Evolutionary conservation across 2,329 filamentous ascomycete species (phyloP), one percentile per base, ranked within the genome.

Genomic region (Chaetomium globosum): DNA sequence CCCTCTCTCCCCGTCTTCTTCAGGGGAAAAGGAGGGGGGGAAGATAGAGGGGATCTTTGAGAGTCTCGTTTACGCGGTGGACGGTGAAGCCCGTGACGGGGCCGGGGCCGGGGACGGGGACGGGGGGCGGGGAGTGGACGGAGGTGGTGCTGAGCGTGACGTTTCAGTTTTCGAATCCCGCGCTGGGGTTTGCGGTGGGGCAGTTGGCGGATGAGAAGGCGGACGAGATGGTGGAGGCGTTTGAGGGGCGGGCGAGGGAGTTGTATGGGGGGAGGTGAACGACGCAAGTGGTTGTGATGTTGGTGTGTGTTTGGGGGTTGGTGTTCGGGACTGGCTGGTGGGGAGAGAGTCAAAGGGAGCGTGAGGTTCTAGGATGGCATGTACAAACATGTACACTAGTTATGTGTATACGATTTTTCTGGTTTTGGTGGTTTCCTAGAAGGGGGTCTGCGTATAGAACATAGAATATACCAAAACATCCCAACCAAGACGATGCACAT

Each of bases 151-250:
- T 99, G 71, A 82, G 83, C 64, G 89, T 99, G 71, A 85, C 88
- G 68, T 97, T 93, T 76, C 86, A 89, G 76, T 97, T 99, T 75
- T 83, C 87, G 71, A 98, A 93, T 77, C 92, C 93, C n/a, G 76
- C 97, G 64, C 96, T 97, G 79, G 89, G 88, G 51, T 87, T 90
- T 23, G 81, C 97, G 74, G 95, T 93, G 75, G 84, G 87, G 46
- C 89, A 91, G 39, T 88, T 95, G 28, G 92, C 92, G 69, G 89
- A 92, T 36, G 92, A 91, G 78, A 87, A 97, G 68, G 94, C 92
- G 1, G 88, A 87, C 4, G 83, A 90, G 69, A 97, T 99, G 93
- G 90, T 98, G 70, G 88, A 91, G 76, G 94, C 95, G 0, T 99
- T 99, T 80, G 93, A 97, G 80, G 85, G 86, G 77, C 84, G 91